Evolutionary conservation across 345 rosid genomes (phyloP).

Genomic region (Moricandia moricandioides): DNA sequence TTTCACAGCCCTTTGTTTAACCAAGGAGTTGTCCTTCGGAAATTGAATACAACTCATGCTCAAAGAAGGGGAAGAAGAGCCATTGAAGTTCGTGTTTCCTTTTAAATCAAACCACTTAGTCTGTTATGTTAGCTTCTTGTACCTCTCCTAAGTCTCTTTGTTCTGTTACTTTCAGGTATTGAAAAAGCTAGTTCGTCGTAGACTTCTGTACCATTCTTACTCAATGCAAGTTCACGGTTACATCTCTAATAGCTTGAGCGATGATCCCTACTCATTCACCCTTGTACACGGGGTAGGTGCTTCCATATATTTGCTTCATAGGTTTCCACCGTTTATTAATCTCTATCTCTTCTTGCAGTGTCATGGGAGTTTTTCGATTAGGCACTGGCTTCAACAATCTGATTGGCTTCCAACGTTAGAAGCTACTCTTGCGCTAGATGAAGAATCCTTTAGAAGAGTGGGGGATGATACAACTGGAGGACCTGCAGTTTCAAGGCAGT

Average conservation of each 20-base stretch:
- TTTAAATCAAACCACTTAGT: not conserved
- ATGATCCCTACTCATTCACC: slow-evolving; percentile 53
- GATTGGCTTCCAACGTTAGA: slow-evolving; percentile 97
- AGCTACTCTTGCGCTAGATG: slow-evolving; percentile 92
- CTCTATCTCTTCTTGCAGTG: slow-evolving; percentile 45
- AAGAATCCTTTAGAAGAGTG: slow-evolving; percentile 74
- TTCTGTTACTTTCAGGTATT: slow-evolving; percentile 54
- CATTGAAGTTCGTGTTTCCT: slow-evolving; percentile 55
- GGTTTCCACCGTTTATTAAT: not conserved
- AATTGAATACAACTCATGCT: slow-evolving; percentile 64
- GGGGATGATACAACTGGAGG: slow-evolving; percentile 98
- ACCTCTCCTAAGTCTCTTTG: not conserved
- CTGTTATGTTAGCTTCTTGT: not conserved
- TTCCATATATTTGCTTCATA: not conserved
- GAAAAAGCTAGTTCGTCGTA: slow-evolving; percentile 75
- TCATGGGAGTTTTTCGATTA: slow-evolving; percentile 90
- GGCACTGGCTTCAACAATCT: slow-evolving; percentile 94
- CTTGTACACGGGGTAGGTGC: slow-evolving; percentile 78
- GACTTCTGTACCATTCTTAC: slow-evolving; percentile 83
- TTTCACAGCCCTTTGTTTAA: slow-evolving; percentile 75
- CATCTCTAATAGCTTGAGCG: slow-evolving; percentile 42
- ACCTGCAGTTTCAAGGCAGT: slow-evolving; percentile 87
- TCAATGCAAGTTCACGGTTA: slow-evolving; percentile 95
- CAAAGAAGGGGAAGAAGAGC: slow-evolving; percentile 89
- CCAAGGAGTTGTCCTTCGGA: slow-evolving; percentile 78